Base-by-base conservation (phyloP, 208 protist genomes). In the Trichomonas tenax region DNA sequence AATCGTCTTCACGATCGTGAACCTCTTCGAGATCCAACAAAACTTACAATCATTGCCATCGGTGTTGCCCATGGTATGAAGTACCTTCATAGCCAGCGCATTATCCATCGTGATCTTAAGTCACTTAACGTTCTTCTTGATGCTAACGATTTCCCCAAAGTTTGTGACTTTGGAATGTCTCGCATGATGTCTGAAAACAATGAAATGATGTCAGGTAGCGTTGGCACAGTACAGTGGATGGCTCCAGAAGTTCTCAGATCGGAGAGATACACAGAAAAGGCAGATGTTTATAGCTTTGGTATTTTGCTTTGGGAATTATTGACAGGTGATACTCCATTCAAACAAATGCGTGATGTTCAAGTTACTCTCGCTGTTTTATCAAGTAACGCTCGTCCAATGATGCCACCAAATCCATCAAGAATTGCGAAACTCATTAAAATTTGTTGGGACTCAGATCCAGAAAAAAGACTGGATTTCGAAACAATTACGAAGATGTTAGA, bases 271-370 rank as follows among this genome's bases (percentile, higher is more conserved):
- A 95, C 97, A 36, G 82, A 93, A 0, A 96, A 96, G 23, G 96
- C 96, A 0, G 97, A 98, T 51, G 96, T 97, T 9, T 98, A 97
- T 31, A 97, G 96, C 15, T 97, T 90, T 72, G 97, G 97, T 51
- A 96, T 97, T 34, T 82, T 97, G 0, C 63, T 97, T 26, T 97
- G 97, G 15, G 97, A 97, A 95, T 63, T 98, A 11, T 96, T 98
- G 36, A 98, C 97, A 0, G 44, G 96, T 21, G 34, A 89, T 72
- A 44, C 96, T 34, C 97, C 97, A 49, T 97, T 51, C 45, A 34
- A 26, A 6, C 40, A 40, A n/a, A 34, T 93, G 11, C 44, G 31
- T 51, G 15, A 48, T 51, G 86, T 48, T 17, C 86, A 93, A 93
- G 17, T 93, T 38, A 51, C 44, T 17, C 17, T 93, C 4, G 40